Conservation (phyloP, 495 filamentous ascomycete species). For the Astrocystis sublimbata region DNA sequence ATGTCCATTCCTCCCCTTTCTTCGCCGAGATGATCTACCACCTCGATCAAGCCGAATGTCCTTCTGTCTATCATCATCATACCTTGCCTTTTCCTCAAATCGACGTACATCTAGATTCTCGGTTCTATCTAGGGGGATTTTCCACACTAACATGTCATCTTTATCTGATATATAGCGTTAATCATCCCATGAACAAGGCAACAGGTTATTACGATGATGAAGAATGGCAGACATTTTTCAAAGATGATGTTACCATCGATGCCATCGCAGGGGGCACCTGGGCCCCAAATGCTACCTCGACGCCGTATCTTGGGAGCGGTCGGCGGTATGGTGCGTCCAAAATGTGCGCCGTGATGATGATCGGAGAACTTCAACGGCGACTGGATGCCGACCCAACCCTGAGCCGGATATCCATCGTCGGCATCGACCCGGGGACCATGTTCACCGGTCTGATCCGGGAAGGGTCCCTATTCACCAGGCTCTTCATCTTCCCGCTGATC, state of each 20-base stretch:
- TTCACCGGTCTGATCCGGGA: conserved; percentile 20
- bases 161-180: neutral
- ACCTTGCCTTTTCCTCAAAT: no score
- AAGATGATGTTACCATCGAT: conserved; percentile 17
- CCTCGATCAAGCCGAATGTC: no score
- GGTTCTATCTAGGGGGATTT: no score
- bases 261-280: conserved; percentile 33
- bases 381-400: conserved; percentile 22
- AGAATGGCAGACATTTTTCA: conserved; percentile 26
- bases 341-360: conserved; percentile 34
- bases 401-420: conserved; percentile 29
- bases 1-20: neutral
- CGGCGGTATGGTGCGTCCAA: conserved; percentile 40
- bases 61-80: no score
- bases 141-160: neutral
- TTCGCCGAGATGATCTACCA: no score
- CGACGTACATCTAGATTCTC: no score
- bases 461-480: conserved; percentile 11
- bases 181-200: conserved; percentile 9
- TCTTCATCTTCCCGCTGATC: conserved; percentile 21
- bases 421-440: conserved; percentile 32
- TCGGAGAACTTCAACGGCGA: conserved; percentile 16
- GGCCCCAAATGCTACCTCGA: conserved; percentile 10
- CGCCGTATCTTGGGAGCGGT: conserved; percentile 18
- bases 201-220: conserved; percentile 28